Evolutionary conservation across 768 basidiomycete genomes (phyloP).

Genomic region (Suillus decipiens): DNA sequence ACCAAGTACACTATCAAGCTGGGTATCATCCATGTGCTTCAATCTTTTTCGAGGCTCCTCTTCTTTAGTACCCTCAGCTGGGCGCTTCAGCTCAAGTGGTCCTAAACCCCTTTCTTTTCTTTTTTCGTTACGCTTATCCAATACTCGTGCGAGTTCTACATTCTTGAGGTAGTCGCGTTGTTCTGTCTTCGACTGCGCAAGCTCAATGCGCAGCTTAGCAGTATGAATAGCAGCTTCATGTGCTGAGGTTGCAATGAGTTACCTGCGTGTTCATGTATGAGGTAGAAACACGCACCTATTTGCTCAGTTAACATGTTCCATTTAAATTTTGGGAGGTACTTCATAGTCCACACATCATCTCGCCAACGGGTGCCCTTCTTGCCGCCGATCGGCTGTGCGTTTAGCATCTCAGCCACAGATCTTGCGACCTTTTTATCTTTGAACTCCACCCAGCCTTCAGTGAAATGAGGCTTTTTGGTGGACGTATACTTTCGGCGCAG

Average conservation of each 20-base stretch:
- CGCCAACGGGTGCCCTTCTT: conserved; percentile 90
- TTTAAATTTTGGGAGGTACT: conserved; percentile 95
- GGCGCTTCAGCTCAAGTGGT: conserved; percentile 32
- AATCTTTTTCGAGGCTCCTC: conserved; percentile 17
- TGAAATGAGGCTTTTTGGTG: conserved; percentile 85
- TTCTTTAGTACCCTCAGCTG: conserved; percentile 13
- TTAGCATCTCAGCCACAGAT: conserved; percentile 91
- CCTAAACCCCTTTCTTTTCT: conserved; percentile 60
- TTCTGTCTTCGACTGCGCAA: conserved; percentile 84
- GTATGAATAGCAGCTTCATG: conserved; percentile 90
- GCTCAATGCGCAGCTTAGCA: conserved; percentile 88
- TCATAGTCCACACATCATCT: conserved; percentile 99
- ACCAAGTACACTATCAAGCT: conserved; percentile 47
- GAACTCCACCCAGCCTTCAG: conserved; percentile 99
- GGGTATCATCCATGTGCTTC: conserved; percentile 14
- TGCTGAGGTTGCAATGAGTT: conserved; percentile 48
- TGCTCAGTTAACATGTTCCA: conserved; percentile 99
- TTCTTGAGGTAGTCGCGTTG: conserved; percentile 93
- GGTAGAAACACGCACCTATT: conserved; percentile 70
- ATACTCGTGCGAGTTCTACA: conserved; percentile 87
- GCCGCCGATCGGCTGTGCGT: conserved; percentile 93
- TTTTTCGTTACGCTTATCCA: conserved; percentile 77
- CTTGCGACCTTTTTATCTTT: conserved; percentile 91
- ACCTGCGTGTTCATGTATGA: neutral
- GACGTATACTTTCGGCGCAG: conserved; percentile 77